Evolutionary conservation across 441 rosid genomes (phyloP), one percentile per base, ranked within the genome.

Genomic region (Lagerstroemia fauriei): DNA sequence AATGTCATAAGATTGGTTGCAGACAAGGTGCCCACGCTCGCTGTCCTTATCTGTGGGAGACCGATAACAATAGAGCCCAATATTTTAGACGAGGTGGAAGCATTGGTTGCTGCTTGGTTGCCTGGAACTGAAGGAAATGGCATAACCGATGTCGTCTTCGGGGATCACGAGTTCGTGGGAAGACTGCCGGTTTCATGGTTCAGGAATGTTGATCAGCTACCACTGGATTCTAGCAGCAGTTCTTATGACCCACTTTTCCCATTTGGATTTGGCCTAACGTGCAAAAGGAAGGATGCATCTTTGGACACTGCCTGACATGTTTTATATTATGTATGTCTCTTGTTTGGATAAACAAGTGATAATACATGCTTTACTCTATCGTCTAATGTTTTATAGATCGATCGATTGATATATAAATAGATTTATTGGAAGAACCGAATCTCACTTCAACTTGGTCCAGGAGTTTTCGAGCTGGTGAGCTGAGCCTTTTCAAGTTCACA

Each of bases 121-220:
- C 99, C 98, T 53, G 99, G 99, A 83, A 93, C 85, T 7, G 99
- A 95, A 88, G 98, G 93, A 56, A 85, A 82, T 38, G 97, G 96
- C 53, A 71, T 94, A 48, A 78, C 92, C 32, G 98, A 95, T 74
- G 95, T 91, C 38, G 61, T 94, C 27, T 94, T 94, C 16, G 99
- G 97, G 46, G 95, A 94, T 84, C 75, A 86, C 65, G 93, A 88
- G 12, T 93, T 94, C 91, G 82, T 85, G 93, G 71, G 71, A 10
- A 25, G 38, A 65, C 11, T 65, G 16, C 71, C 71, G 16, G 38
- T 65, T 27, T 65, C 71, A 71, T 94, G 98, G 98, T 90, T 94
- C 79, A 93, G 85, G 86, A 77, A 72, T 13, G 86, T 85, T 3
- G 44, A 91, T 31, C 98, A 92, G 68, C 85, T 93, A 77, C 97